Percentiles rank a stretch among this genome's conserved stretches.
phyloP scores from a whole-genome alignment of 2,329 filamentous ascomycete species.

The Colletotrichum viniferum region DNA sequence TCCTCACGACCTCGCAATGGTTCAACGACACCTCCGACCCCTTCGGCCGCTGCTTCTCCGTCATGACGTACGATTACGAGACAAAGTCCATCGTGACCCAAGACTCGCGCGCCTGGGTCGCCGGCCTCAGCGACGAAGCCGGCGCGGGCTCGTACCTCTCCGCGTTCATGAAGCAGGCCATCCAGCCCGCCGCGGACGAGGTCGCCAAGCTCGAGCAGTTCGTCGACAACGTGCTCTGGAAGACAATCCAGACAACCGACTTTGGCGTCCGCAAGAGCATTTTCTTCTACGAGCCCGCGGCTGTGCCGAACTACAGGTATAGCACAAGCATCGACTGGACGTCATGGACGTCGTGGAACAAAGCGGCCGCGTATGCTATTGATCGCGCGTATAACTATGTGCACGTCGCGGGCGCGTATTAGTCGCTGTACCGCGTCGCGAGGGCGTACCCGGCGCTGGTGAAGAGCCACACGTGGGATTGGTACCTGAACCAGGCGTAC shows the following conservation, averaged over 20 bases:
- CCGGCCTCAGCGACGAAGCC: conserved; percentile 64
- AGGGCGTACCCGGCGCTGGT: conserved; percentile 50
- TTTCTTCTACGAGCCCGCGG: conserved; percentile 59
- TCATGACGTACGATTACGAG: conserved; percentile 62
- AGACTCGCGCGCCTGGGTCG: conserved; percentile 59
- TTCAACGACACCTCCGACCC: conserved; percentile 56
- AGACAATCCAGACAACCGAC: conserved; percentile 46
- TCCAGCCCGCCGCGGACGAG: conserved; percentile 52
- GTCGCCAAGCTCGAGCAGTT: conserved; percentile 58
- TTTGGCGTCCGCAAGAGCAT: conserved; percentile 58
- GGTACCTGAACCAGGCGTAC: conserved; percentile 61
- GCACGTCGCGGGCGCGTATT: conserved; percentile 59
- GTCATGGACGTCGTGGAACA: conserved; percentile 57
- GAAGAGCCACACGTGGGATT: conserved; percentile 47
- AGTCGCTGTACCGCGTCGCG: conserved; percentile 60
- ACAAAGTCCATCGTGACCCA: conserved; percentile 45
- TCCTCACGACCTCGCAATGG: conserved; percentile 58
- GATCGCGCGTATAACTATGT: conserved; percentile 64
- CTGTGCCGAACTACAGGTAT: conserved; percentile 49
- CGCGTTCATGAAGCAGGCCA: conserved; percentile 57
- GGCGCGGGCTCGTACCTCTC: conserved; percentile 61
- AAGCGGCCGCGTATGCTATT: conserved; percentile 44
- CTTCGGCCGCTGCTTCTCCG: conserved; percentile 56
- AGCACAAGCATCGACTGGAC: conserved; percentile 48
- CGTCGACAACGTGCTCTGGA: conserved; percentile 54